Conservation (phyloP, 257 asterid species). For the Coffea eugenioides region DNA sequence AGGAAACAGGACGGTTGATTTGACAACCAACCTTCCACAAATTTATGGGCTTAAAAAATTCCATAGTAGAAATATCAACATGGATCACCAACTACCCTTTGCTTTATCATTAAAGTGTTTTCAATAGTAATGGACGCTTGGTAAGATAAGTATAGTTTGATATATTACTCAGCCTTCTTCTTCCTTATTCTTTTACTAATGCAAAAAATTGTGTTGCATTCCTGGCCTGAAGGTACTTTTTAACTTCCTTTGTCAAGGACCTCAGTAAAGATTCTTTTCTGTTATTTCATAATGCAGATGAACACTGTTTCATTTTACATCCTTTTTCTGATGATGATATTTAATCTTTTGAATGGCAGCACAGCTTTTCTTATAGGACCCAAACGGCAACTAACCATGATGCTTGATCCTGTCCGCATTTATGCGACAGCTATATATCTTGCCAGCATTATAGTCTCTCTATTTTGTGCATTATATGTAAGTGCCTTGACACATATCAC, state of each 20-base stretch:
- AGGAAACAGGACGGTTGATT: not conserved
- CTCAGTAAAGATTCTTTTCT: not conserved
- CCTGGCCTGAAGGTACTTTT: not conserved
- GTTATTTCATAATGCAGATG: not conserved
- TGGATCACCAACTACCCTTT: not conserved
- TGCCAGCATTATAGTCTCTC: slow-evolving; percentile 86
- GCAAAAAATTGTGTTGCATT: too few relatives aligned
- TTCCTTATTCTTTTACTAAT: not conserved
- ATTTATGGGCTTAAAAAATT: not conserved
- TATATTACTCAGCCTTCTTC: not conserved
- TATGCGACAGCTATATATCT: slow-evolving; percentile 96
- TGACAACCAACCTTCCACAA: not conserved
- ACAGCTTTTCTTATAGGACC: slow-evolving; percentile 99
- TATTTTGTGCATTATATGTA: slow-evolving; percentile 91
- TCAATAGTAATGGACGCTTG: not conserved
- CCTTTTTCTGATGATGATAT: slow-evolving; percentile 30
- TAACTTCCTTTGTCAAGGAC: not conserved
- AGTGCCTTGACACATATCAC: slow-evolving; percentile 37
- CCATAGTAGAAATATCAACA: not conserved
- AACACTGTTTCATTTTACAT: not conserved
- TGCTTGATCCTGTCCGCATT: slow-evolving; percentile 94
- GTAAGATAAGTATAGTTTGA: not conserved
- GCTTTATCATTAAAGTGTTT: not conserved
- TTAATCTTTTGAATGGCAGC: slow-evolving; percentile 65
- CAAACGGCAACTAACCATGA: slow-evolving; percentile 89